Base-by-base conservation (phyloP, 805 yeast genomes). In the Teunomyces lycoperdinae region DNA sequence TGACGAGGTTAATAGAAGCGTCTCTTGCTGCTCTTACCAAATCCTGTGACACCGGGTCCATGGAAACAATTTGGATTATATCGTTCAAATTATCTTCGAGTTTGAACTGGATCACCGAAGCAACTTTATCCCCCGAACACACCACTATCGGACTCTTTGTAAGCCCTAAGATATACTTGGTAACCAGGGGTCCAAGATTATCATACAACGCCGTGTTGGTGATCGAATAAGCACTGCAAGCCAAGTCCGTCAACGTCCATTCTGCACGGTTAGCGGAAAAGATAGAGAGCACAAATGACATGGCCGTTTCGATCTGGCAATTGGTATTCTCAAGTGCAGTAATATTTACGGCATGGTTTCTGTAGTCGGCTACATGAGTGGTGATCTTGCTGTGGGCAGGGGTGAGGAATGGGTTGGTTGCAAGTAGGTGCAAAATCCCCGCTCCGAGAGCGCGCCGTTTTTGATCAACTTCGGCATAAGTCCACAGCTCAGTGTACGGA, bases 381-480 rank as follows among this genome's bases (percentile, higher is more conserved):
- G 58, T 55, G 44, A 66, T 64, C 50, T 63, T 59, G 52, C 51
- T 14, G 61, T 72, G 62, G 47, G 64, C 46, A 50, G 62, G 61
- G 51, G 49, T 53, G n/a, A 49, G 48, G 44, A 49, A 63, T 3
- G 62, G 63, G 35, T 61, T 60, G 35, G 56, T 53, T 28, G 46
- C 52, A 29, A 81, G 78, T 31, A 45, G 26, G 27, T 47, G 46
- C 33, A 58, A 32, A n/a, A 58, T 43, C 75, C 89, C 90, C 9
- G 84, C 62, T 4, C 87, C 90, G 27, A 82, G 67, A 44, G 69
- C 56, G 34, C 66, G 64, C 44, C 80, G 73, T 49, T 80, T 67
- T 27, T 59, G 52, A 13, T 73, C 71, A 24, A 79, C 71, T 45
- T 50, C 62, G 5, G 50, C 56, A 56, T 73, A 84, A 2, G 78